Conservation (phyloP, 2,329 filamentous ascomycete genomes). For the Didymella pinodella region DNA sequence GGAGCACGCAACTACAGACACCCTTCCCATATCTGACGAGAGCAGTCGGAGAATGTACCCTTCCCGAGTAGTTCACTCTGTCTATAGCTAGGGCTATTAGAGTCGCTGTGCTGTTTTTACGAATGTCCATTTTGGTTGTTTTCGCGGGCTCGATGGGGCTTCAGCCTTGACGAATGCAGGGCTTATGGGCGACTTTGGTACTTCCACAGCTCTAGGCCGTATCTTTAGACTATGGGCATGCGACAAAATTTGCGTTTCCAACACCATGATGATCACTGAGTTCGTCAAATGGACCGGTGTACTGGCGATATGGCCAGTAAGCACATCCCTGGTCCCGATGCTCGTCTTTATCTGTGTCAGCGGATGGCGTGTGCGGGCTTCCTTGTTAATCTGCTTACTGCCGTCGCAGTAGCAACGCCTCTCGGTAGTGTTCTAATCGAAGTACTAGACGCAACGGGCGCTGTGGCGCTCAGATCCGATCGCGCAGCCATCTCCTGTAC, state of each 20-base stretch:
- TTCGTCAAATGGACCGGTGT: conserved; percentile 29
- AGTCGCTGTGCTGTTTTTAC: conserved; percentile 42
- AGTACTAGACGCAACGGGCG: conserved; percentile 28
- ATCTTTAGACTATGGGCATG: conserved; percentile 39
- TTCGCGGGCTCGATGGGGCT: conserved; percentile 1
- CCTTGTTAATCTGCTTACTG: conserved; percentile 42
- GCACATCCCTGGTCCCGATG: conserved; percentile 24
- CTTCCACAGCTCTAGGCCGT: conserved; percentile 41
- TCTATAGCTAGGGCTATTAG: conserved; percentile 38
- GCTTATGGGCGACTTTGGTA: conserved; percentile 22
- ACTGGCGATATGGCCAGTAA: conserved; percentile 45
- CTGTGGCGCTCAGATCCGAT: conserved; percentile 29
- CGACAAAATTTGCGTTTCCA: conserved; percentile 45
- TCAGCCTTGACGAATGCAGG: conserved; percentile 34
- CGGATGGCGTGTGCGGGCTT: conserved; percentile 43
- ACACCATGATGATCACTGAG: conserved; percentile 42
- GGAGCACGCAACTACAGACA: conserved; percentile 30
- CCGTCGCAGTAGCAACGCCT: conserved; percentile 40
- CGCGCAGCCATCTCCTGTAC: conserved; percentile 45
- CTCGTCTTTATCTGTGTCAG: conserved; percentile 41
- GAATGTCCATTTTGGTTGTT: conserved; percentile 36
- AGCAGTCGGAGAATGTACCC: conserved; percentile 24
- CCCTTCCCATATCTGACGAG: conserved; percentile 4
- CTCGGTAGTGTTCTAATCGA: conserved; percentile 40
- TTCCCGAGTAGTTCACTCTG: conserved; percentile 37